These are phyloP conservation scores for Pascua sp. DNA, from an alignment of 1,284 basidiomycete species.

Conservation along the genomic window DNA sequence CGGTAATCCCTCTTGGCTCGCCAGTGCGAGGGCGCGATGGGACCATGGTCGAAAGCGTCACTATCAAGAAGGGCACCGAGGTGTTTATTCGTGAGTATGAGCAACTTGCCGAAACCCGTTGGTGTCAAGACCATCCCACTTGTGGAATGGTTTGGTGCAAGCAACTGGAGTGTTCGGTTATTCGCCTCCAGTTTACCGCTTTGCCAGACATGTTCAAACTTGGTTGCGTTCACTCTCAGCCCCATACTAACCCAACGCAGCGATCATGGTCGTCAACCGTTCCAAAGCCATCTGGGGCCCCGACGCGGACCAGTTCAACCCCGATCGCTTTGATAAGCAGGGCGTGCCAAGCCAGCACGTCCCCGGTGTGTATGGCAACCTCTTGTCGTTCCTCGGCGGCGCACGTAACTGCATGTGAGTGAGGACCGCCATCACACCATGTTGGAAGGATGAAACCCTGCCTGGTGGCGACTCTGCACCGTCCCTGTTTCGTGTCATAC, in stretches of 20 bases:
- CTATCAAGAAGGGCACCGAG: conserved; percentile 35
- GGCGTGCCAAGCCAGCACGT: conserved; percentile 49
- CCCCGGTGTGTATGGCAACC: conserved; percentile 62
- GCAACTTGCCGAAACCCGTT: not conserved
- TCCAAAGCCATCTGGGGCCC: conserved; percentile 62
- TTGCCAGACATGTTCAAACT: no score
- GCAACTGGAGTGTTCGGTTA: no score
- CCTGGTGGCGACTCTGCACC: no score
- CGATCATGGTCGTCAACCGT: conserved; percentile 59
- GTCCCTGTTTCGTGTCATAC: no score
- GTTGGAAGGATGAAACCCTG: not conserved
- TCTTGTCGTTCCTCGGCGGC: conserved; percentile 66
- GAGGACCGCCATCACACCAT: not conserved
- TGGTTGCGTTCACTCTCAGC: not conserved
- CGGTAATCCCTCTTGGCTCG: conserved; percentile 59
- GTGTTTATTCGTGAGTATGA: conserved; percentile 41
- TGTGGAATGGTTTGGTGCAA: no score
- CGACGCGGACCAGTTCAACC: conserved; percentile 62
- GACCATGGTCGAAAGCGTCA: conserved; percentile 38
- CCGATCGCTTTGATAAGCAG: conserved; percentile 24
- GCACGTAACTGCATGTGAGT: conserved; percentile 61
- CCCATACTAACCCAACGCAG: no score
- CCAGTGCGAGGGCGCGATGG: conserved; percentile 49
- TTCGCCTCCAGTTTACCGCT: no score
- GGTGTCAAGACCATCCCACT: no score